Evolutionary conservation across 2,329 filamentous ascomycete species (phyloP).

Genomic region (Metarhizium brunneum): DNA sequence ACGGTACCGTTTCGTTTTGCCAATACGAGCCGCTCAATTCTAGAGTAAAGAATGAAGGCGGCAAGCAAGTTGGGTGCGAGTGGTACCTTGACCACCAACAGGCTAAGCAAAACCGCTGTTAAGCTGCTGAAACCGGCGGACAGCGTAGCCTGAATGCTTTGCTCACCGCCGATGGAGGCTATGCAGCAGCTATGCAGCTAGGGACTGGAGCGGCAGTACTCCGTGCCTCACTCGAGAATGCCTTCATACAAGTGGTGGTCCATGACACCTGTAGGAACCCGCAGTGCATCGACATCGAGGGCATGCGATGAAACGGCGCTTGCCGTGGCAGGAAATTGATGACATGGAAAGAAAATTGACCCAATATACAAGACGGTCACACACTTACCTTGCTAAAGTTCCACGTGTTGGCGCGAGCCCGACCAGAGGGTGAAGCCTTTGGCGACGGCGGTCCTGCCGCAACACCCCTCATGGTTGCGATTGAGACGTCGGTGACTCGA

Average conservation of each 20-base stretch:
- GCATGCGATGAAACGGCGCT: not conserved
- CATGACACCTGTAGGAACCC: not conserved
- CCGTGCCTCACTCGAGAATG: not conserved
- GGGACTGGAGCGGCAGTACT: not conserved
- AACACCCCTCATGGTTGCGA: slow-evolving; percentile 16
- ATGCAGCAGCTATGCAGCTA: not conserved
- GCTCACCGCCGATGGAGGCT: not conserved
- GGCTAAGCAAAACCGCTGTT: not conserved
- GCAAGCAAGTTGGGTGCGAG: too few species aligned
- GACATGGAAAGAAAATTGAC: not conserved
- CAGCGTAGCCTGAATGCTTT: not conserved
- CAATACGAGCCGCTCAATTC: not conserved
- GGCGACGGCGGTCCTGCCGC: slow-evolving; percentile 24
- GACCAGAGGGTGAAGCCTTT: slow-evolving; percentile 14
- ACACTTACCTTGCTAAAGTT: slow-evolving; percentile 30
- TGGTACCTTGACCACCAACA: not conserved
- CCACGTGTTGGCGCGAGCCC: slow-evolving; percentile 28
- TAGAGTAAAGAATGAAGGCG: not conserved
- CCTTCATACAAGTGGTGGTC: not conserved
- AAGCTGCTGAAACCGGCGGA: too few species aligned
- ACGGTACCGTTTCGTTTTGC: not conserved
- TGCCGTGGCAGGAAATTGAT: not conserved
- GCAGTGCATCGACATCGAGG: not conserved
- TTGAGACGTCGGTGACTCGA: not conserved
- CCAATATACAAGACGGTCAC: not conserved